phyloP scores from a whole-genome alignment of 768 basidiomycete genomes.

The Lentinus brumalis region DNA sequence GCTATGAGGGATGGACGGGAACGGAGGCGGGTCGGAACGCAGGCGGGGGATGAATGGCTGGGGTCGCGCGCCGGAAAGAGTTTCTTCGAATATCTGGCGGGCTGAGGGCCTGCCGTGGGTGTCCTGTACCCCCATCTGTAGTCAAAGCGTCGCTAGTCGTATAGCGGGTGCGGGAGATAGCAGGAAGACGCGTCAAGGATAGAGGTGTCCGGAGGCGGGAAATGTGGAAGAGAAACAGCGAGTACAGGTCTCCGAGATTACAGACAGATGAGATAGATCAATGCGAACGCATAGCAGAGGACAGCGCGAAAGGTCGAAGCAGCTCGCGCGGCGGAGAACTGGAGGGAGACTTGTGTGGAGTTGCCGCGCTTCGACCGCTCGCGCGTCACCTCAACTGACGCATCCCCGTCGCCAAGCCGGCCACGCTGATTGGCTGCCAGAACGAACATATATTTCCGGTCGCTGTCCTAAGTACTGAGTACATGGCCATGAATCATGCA shows the following conservation, averaged over 20 bases:
- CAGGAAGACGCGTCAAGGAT: neutral
- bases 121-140: constrained; percentile 15
- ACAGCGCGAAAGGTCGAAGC: neutral
- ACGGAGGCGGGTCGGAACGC: constrained; percentile 51
- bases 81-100: constrained; percentile 56
- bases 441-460: neutral
- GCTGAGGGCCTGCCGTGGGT: constrained; percentile 35
- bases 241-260: constrained; percentile 3
- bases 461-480: neutral
- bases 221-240: neutral
- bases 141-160: neutral
- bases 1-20: constrained; percentile 45
- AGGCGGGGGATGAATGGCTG: constrained; percentile 61
- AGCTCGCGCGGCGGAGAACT: neutral
- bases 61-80: constrained; percentile 52
- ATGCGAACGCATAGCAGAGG: constrained; percentile 9
- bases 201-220: neutral
- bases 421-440: constrained; percentile 9
- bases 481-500: neutral
- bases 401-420: neutral
- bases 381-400: constrained; percentile 13
- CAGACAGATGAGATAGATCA: constrained; percentile 6
- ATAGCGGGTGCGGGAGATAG: constrained; percentile 2
- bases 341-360: constrained; percentile 1
- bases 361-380: neutral